These are phyloP conservation scores for Erythrophleum ivorense DNA, from an alignment of 331 rosid genomes.

Conservation along the genomic window DNA sequence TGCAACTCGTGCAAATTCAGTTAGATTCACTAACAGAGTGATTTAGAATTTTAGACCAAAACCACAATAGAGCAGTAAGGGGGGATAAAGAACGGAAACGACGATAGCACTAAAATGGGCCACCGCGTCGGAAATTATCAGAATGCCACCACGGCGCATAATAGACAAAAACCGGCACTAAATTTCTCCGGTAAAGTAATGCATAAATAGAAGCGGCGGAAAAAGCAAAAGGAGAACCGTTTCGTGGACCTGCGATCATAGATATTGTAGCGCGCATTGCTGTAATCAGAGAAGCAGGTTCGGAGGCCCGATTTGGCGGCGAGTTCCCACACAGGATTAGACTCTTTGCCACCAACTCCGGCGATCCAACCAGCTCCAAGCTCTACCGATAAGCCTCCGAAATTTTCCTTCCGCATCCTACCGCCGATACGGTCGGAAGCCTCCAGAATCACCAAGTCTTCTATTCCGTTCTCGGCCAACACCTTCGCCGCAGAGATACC, in stretches of 20 bases:
- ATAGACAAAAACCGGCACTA: background rate
- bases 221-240: background rate
- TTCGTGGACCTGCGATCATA: conserved; percentile 74
- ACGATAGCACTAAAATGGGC: conserved; percentile 1
- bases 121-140: background rate
- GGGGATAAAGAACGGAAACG: background rate
- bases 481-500: conserved; percentile 89
- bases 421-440: conserved; percentile 96
- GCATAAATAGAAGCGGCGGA: background rate
- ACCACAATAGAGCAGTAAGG: background rate
- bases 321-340: conserved; percentile 94
- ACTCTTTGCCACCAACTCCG: conserved; percentile 84
- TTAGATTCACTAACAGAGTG: background rate
- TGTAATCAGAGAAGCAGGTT: conserved; percentile 89
- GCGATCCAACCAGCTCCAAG: conserved; percentile 99
- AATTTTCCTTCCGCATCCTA: conserved; percentile 76
- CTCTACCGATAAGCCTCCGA: conserved; percentile 88
- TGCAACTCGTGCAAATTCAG: conserved; percentile 43
- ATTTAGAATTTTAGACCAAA: background rate
- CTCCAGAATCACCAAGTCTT: conserved; percentile 79
- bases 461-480: conserved; percentile 73
- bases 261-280: conserved; percentile 90
- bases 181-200: background rate
- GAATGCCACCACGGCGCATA: conserved; percentile 1
- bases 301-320: conserved; percentile 69